Evolutionary conservation across 1,139 yeast genomes (phyloP).

Genomic region (Citeromyces siamensis): DNA sequence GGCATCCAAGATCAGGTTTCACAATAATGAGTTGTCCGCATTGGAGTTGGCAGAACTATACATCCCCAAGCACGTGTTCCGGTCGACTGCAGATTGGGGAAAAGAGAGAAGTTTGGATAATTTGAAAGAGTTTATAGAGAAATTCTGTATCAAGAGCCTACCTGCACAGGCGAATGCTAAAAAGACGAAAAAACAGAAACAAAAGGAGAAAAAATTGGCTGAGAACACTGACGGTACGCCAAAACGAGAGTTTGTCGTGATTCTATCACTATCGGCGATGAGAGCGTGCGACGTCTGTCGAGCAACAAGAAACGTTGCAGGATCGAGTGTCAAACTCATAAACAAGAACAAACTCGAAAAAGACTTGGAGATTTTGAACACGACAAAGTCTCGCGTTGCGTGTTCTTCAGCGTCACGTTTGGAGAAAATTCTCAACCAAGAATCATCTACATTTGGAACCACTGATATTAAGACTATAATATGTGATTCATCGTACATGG

Average conservation of each 20-base stretch:
- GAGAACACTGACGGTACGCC: conserved; percentile 4
- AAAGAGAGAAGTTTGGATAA: conserved; percentile 35
- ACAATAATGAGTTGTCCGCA: conserved; percentile 44
- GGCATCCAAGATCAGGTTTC: conserved; percentile 35
- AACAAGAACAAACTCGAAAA: conserved; percentile 51
- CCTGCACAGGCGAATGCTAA: conserved; percentile 18
- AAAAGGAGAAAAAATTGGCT: conserved; percentile 14
- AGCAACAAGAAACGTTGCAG: conserved; percentile 38
- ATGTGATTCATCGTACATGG: conserved; percentile 54
- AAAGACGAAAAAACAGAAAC: conserved; percentile 19
- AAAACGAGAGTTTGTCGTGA: conserved; percentile 33
- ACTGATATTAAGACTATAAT: conserved; percentile 43
- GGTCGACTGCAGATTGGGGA: conserved; percentile 36
- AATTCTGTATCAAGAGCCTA: conserved; percentile 24
- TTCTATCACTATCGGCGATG: conserved; percentile 56
- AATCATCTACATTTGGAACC: conserved; percentile 23
- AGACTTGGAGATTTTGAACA: conserved; percentile 38
- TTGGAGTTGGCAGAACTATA: conserved; percentile 51
- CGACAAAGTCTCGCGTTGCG: conserved; percentile 38
- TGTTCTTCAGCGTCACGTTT: conserved; percentile 62
- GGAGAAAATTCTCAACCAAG: conserved; percentile 32
- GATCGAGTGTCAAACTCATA: conserved; percentile 52
- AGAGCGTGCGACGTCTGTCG: conserved; percentile 66
- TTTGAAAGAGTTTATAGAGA: conserved; percentile 29
- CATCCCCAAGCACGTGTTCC: conserved; percentile 32